Percentiles rank a stretch among this genome's conserved stretches.
These are phyloP conservation scores for Gossypium bickii DNA, from an alignment of 345 rosid genomes.

Conservation along the genomic window DNA sequence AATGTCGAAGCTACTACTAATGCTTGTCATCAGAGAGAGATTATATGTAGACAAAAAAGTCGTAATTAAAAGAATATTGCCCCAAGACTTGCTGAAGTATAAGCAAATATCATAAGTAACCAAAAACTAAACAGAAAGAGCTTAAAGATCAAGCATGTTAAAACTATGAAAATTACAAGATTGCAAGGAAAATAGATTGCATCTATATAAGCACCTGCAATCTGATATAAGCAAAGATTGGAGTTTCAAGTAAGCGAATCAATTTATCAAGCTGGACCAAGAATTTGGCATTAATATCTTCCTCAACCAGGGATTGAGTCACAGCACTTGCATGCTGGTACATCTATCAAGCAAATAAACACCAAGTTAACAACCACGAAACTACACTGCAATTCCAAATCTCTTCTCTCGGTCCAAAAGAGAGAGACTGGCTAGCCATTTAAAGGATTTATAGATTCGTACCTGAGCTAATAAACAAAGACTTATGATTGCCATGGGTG, in stretches of 20 bases:
- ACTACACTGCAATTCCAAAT: background rate
- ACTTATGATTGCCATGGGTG: constrained; percentile 98
- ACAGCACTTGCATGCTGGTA: constrained; percentile 94
- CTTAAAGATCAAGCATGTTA: background rate
- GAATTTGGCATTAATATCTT: constrained; percentile 88
- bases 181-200: background rate
- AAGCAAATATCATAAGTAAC: background rate
- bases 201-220: constrained; percentile 67
- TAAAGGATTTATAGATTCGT: constrained; percentile 5
- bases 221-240: constrained; percentile 91
- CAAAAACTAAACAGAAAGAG: background rate
- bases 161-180: background rate
- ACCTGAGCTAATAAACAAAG: constrained; percentile 98
- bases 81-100: background rate
- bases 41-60: background rate
- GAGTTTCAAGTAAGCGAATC: constrained; percentile 94
- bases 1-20: background rate
- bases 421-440: background rate
- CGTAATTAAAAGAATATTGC: background rate
- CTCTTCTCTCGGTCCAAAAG: background rate
- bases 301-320: constrained; percentile 88
- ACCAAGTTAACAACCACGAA: constrained; percentile 6
- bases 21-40: background rate
- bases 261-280: constrained; percentile 97
- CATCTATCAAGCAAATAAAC: constrained; percentile 47